Conservation (phyloP, 257 asterid species). For the Cruciata laevipes region DNA sequence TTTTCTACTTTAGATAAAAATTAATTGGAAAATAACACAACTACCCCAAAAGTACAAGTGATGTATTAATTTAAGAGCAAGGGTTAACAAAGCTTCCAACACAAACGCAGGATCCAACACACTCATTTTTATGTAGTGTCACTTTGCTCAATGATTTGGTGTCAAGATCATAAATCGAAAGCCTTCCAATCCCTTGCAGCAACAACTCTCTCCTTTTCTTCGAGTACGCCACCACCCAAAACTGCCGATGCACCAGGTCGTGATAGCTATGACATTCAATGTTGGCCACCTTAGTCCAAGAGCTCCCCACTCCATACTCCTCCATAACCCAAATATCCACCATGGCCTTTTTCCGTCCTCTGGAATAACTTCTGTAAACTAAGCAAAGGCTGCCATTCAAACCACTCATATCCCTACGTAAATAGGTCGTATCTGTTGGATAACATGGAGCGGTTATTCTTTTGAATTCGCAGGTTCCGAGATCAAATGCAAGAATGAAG, state of each 20-base stretch:
- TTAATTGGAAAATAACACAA: no score
- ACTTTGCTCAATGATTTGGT: background rate
- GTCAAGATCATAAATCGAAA: background rate
- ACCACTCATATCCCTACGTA: background rate
- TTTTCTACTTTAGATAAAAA: no score
- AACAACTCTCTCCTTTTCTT: background rate
- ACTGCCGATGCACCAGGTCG: no score
- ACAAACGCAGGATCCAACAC: no score
- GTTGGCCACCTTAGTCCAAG: constrained; percentile 1
- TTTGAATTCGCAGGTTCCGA: background rate
- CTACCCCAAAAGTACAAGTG: no score
- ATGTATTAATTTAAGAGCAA: no score
- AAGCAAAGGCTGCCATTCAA: background rate
- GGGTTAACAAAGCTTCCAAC: no score
- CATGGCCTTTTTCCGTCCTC: background rate
- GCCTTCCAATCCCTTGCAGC: background rate
- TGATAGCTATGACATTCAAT: background rate
- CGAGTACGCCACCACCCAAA: background rate
- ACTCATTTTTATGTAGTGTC: background rate
- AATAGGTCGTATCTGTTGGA: no score
- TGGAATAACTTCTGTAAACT: background rate
- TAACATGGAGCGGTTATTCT: background rate
- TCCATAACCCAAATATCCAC: background rate
- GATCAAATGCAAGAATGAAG: background rate
- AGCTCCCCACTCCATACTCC: constrained; percentile 1